Base-by-base conservation (phyloP, 2,329 filamentous ascomycete species). In the Fusarium sambucinum region DNA sequence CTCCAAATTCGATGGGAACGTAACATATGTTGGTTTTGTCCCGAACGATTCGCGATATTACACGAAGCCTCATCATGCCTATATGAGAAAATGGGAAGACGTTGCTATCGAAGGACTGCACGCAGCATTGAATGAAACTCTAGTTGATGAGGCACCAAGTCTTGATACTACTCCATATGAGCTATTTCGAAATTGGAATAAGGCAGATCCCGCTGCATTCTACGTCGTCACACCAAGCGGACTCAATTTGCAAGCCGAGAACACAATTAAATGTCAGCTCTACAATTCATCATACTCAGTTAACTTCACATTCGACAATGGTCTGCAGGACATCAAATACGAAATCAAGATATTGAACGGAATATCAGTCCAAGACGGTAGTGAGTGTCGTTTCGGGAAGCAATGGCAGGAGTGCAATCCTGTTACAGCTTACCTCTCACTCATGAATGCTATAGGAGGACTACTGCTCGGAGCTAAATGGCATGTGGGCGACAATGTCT, bases 271-370 rank as follows among this genome's bases (percentile, higher is more conserved):
- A 14, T 68, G 65, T 6, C 17, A 33, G 1, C 54, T 68, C 3
- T 32, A 55, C 0, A 68, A 68, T 2, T 44, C 64, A 2, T 63
- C 64, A 1, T 68, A 38, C 19, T 10, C 53, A 0, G 5, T 53
- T 1, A 45, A 66, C 14, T 59, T 68, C 0, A 32, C 25, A 1
- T 68, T 63, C 13, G 17, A 32, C 17, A 63, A 68, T 10, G 45
- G 63, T 0, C 6, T 38, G 0, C 63, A 67, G 1, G 11, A 38
- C 2, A 41, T 68, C 2, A 38, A 1, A 1, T 32, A 48, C 6
- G 53, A 45, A 1, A 21, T 6, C 0, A 16, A 44, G 1, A 30
- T 13, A 14, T 8, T 51, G 0, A 66, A 66, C 2, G 32, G 30
- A 1, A 45, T 66, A 1, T 10, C 5, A 0, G 21, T 11, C 0